phyloP scores from a whole-genome alignment of 2,329 filamentous ascomycete species.

The Exophiala calicioides region DNA sequence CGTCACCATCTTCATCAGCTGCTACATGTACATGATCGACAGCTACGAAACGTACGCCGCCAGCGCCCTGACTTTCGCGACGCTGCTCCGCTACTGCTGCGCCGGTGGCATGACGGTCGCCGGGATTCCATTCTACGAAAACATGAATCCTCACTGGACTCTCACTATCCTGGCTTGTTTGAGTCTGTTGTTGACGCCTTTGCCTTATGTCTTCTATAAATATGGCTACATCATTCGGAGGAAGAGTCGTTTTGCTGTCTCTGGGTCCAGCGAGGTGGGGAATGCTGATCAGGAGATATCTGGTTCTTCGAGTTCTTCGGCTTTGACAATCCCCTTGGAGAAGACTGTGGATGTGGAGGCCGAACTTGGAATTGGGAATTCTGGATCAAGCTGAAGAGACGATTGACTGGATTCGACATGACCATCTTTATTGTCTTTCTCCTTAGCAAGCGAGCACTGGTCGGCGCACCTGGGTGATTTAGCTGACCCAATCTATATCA shows the following conservation, averaged over 20 bases:
- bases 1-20: constrained; percentile 53
- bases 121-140: constrained; percentile 41
- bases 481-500: too few species aligned
- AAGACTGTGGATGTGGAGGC: too few species aligned
- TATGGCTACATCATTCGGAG: constrained; percentile 39
- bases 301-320: constrained; percentile 8
- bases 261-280: constrained; percentile 3
- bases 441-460: too few species aligned
- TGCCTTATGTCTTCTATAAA: constrained; percentile 49
- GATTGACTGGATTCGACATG: too few species aligned
- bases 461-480: too few species aligned
- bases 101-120: constrained; percentile 41
- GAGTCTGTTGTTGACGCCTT: constrained; percentile 42
- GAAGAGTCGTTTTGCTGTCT: constrained; percentile 37
- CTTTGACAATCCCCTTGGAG: constrained; percentile 4
- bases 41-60: constrained; percentile 57
- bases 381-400: too few species aligned
- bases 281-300: neutral
- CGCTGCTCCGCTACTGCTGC: constrained; percentile 44
- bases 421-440: too few species aligned
- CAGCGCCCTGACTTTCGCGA: constrained; percentile 48
- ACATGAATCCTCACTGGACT: constrained; percentile 43
- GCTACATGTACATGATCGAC: constrained; percentile 61
- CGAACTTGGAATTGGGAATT: too few species aligned
- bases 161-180: constrained; percentile 45